Evolutionary conservation across 1,284 basidiomycete genomes (phyloP).

Genomic region (Melanopsichium pennsylvanicum): DNA sequence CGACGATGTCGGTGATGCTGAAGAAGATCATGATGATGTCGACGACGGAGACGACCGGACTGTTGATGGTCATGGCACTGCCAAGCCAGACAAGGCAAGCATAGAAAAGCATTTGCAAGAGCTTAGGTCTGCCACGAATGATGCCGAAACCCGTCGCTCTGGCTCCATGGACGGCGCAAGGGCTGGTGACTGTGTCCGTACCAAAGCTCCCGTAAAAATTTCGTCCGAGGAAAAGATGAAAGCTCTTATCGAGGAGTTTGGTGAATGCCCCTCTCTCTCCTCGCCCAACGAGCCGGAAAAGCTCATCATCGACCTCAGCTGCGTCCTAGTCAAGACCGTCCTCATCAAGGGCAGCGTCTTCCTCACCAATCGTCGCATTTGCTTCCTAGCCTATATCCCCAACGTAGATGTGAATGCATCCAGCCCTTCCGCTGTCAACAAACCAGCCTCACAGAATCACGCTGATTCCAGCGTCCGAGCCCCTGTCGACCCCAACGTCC

Average conservation of each 20-base stretch:
- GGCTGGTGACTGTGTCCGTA: conserved; percentile 17
- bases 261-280: conserved; percentile 30
- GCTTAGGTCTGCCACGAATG: conserved; percentile 1
- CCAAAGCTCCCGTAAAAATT: conserved; percentile 12
- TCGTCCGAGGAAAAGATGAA: conserved; percentile 43
- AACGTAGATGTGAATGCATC: no score
- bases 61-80: background rate
- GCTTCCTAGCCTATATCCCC: conserved; percentile 56
- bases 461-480: conserved; percentile 3
- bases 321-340: conserved; percentile 52
- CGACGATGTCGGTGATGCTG: conserved; percentile 6
- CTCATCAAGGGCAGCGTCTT: conserved; percentile 54
- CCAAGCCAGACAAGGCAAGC: background rate
- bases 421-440: no score
- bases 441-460: no score
- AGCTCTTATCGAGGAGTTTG: conserved; percentile 54
- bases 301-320: conserved; percentile 39
- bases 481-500: conserved; percentile 21
- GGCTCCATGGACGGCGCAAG: conserved; percentile 13
- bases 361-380: conserved; percentile 55
- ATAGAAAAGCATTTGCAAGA: conserved; percentile 3
- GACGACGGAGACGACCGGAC: conserved; percentile 9
- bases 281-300: conserved; percentile 41
- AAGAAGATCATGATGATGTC: background rate
- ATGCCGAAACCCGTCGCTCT: conserved; percentile 21